These are phyloP conservation scores for Debaryomyces subglobosus DNA, from an alignment of 1,139 yeast genomes.

Conservation along the genomic window DNA sequence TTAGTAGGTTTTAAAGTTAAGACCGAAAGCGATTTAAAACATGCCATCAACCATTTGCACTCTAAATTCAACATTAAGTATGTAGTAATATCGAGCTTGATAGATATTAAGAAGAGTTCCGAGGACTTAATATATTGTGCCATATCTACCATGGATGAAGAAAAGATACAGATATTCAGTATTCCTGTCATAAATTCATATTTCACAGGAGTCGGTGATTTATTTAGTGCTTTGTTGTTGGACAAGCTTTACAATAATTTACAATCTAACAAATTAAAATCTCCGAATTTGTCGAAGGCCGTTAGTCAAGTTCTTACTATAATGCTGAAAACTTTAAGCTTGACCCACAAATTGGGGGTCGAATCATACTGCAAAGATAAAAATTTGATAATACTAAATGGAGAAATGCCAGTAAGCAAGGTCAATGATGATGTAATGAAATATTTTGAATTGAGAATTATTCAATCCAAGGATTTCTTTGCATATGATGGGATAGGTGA, in stretches of 20 bases:
- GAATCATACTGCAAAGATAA: slow-evolving; percentile 13
- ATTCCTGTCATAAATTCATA: slow-evolving; percentile 66
- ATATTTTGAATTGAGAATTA: slow-evolving; percentile 43
- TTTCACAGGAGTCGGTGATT: slow-evolving; percentile 93
- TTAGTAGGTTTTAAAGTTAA: slow-evolving; percentile 57
- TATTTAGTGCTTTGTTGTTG: slow-evolving; percentile 76
- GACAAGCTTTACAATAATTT: slow-evolving; percentile 53
- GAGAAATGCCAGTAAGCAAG: slow-evolving; percentile 22
- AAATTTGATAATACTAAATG: slow-evolving; percentile 6
- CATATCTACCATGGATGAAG: slow-evolving; percentile 40
- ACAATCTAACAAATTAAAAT: slow-evolving; percentile 4
- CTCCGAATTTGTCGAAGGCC: slow-evolving; percentile 28
- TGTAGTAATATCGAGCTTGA: slow-evolving; percentile 61
- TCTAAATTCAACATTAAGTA: slow-evolving; percentile 53
- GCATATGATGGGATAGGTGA: slow-evolving; percentile 28
- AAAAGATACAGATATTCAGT: slow-evolving; percentile 31
- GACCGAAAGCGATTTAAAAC: slow-evolving; percentile 40
- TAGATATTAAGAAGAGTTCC: slow-evolving; percentile 17
- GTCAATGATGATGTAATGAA: slow-evolving; percentile 46
- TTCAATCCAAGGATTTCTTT: slow-evolving; percentile 38
- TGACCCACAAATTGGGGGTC: slow-evolving; percentile 38
- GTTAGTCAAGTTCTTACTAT: slow-evolving; percentile 54
- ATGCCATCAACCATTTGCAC: slow-evolving; percentile 56
- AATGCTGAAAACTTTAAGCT: slow-evolving; percentile 47
- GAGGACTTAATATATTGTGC: slow-evolving; percentile 48